A percentile compares a stretch with the other conserved stretches of the same genome.
phyloP scores from a whole-genome alignment of 2,329 filamentous ascomycete species.

The Aureobasidium sp. region DNA sequence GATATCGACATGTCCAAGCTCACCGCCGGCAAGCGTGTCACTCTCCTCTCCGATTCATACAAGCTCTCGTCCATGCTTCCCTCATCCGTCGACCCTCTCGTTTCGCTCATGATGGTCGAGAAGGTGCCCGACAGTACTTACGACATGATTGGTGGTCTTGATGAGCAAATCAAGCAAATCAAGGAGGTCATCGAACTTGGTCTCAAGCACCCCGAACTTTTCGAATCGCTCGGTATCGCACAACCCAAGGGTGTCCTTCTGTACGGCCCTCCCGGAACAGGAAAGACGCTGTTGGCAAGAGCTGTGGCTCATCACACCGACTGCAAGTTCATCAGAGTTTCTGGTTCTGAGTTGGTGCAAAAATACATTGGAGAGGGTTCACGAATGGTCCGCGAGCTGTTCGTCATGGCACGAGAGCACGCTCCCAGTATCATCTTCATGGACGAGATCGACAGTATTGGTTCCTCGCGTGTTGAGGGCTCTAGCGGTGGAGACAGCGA shows the following conservation, averaged over 20 bases:
- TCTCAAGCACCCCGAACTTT: conserved; percentile 95
- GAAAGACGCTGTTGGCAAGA: conserved; percentile 90
- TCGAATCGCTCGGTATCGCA: conserved; percentile 95
- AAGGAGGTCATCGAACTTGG: conserved; percentile 99
- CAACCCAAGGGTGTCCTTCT: conserved; percentile 96
- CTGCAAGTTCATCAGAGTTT: conserved; percentile 98
- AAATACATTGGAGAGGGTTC: conserved; percentile 99
- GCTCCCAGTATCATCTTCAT: conserved; percentile 99
- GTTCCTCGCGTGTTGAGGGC: conserved; percentile 91
- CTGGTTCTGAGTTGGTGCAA: conserved; percentile 90
- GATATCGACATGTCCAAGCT: conserved; percentile 92
- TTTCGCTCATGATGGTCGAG: conserved; percentile 99
- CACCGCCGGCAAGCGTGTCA: conserved; percentile 94
- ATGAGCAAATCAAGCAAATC: conserved; percentile 99
- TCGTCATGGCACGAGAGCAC: conserved; percentile 98
- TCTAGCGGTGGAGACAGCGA: conserved; percentile 94
- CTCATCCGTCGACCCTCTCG: conserved; percentile 94
- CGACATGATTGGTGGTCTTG: conserved; percentile 98
- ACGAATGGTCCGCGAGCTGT: conserved; percentile 96
- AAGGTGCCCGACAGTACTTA: conserved; percentile 99
- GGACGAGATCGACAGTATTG: conserved; percentile 99
- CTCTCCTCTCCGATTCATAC: conserved; percentile 92
- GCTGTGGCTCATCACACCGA: conserved; percentile 97
- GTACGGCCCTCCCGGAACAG: conserved; percentile 93
- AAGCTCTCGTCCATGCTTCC: conserved; percentile 98